Evolutionary conservation across 306 rosid genomes (phyloP).

Genomic region (Malus asiatica): DNA sequence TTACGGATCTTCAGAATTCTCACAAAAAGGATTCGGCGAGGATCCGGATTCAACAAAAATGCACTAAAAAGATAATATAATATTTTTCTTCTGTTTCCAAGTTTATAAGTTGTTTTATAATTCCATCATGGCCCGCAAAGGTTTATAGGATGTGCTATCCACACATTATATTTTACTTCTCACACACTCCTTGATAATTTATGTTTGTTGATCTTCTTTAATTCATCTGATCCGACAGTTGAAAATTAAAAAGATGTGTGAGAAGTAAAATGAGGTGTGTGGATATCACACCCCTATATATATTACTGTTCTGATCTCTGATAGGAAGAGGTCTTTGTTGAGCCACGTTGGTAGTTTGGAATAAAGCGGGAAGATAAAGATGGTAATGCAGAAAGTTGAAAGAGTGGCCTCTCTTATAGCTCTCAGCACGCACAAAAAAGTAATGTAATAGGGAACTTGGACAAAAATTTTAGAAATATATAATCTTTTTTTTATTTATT

Average conservation of each 20-base stretch:
- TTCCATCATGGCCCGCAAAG: conserved; percentile 23
- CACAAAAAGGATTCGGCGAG: accelerated
- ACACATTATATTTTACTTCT: no score
- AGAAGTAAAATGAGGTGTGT: no score
- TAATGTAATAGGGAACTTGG: conserved; percentile 1
- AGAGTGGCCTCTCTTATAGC: conserved; percentile 17
- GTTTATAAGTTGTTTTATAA: no score
- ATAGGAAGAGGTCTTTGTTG: conserved; percentile 42
- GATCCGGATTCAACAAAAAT: no score
- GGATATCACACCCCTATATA: background rate
- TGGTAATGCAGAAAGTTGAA: background rate
- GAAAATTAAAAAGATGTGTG: no score
- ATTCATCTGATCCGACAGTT: no score
- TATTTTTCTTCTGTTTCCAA: no score
- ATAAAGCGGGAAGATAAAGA: conserved; percentile 49
- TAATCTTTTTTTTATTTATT: conserved; percentile 2
- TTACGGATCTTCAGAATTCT: accelerated
- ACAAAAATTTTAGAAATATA: background rate
- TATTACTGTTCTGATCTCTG: conserved; percentile 1
- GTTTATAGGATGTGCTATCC: background rate
- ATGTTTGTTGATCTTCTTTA: no score
- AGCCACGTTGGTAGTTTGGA: conserved; percentile 58
- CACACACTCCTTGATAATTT: no score
- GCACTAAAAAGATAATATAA: background rate
- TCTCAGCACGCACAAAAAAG: background rate